Conservation (phyloP, 495 filamentous ascomycete genomes). For the Lasiosphaeris hirsuta region DNA sequence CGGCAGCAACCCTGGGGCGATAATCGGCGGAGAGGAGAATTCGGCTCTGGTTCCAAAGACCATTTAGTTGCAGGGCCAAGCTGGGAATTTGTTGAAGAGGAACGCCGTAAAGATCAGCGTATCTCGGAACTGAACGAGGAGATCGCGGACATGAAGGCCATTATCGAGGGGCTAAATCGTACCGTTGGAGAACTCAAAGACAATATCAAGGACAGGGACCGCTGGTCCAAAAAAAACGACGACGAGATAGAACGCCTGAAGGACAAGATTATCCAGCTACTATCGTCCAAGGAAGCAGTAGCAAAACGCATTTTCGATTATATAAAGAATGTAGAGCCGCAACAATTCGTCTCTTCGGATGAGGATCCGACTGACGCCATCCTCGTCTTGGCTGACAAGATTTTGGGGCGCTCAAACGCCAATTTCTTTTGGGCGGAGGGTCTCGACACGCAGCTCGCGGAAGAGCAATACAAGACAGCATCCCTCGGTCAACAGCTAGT, state of each 20-base stretch:
- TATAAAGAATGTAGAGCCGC: not conserved
- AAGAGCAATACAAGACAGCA: not conserved
- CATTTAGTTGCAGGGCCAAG: not conserved
- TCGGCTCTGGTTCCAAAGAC: not conserved
- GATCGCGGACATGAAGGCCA: not conserved
- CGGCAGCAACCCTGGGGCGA: no score
- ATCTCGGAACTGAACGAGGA: not conserved
- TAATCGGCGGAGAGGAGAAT: no score
- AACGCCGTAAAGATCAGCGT: not conserved
- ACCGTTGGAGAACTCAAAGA: no score
- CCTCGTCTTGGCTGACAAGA: not conserved
- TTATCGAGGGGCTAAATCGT: no score
- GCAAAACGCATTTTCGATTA: not conserved
- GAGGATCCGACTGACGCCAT: not conserved
- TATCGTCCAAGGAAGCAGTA: not conserved
- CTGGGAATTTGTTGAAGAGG: not conserved
- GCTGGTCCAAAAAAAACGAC: no score
- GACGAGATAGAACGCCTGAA: no score
- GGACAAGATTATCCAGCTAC: not conserved
- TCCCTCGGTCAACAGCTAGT: not conserved
- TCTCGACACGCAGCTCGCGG: not conserved
- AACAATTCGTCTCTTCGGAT: not conserved
- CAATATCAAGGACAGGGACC: no score
- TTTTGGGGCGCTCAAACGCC: not conserved
- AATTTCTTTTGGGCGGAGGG: not conserved